Conservation (phyloP, 2,329 filamentous ascomycete species). For the Colletotrichum liaoningense region DNA sequence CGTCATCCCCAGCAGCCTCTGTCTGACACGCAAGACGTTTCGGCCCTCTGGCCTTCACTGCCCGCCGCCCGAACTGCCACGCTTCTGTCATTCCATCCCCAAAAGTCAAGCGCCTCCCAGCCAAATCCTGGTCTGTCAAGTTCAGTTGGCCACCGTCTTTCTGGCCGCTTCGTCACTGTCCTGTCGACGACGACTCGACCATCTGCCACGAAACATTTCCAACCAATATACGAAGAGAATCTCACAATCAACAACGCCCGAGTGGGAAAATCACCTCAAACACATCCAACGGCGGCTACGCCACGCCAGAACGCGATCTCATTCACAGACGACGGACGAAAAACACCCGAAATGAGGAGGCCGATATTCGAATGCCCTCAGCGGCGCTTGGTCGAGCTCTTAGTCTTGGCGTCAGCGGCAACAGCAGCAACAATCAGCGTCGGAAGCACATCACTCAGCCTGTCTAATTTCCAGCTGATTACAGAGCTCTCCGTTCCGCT, state of each 20-base stretch:
- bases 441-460: conserved; percentile 29
- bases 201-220: background rate
- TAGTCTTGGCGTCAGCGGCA: conserved; percentile 19
- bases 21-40: conserved; percentile 38
- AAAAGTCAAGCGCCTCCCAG: conserved; percentile 31
- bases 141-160: conserved; percentile 14
- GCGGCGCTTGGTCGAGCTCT: conserved; percentile 12
- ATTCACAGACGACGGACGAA: background rate
- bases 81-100: conserved; percentile 22
- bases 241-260: background rate
- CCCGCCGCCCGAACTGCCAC: conserved; percentile 20
- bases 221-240: conserved; percentile 1
- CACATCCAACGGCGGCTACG: conserved; percentile 9
- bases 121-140: conserved; percentile 25
- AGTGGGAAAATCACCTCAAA: background rate
- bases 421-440: conserved; percentile 22
- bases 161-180: conserved; percentile 22
- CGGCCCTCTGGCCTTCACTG: conserved; percentile 14
- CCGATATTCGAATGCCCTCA: conserved; percentile 8
- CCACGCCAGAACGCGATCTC: background rate
- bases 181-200: conserved; percentile 15
- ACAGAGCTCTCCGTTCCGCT: conserved; percentile 49
- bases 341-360: conserved; percentile 16
- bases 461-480: conserved; percentile 55
- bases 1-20: conserved; percentile 34